phyloP scores from a whole-genome alignment of 2,329 filamentous ascomycete species.

The Cladophialophora carrionii region DNA sequence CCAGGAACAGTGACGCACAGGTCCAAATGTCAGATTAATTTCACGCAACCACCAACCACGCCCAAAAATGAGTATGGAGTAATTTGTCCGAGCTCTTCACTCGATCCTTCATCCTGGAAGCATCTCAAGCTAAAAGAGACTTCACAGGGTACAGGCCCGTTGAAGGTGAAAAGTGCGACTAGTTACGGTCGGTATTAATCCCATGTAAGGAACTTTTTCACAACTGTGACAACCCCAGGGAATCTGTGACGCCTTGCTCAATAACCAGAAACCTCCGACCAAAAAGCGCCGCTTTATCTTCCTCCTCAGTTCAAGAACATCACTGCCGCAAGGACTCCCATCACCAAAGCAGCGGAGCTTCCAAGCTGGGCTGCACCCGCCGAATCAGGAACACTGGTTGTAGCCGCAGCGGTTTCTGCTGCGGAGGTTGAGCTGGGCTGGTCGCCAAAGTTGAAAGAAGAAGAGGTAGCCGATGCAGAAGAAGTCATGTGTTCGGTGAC shows the following conservation, averaged over 20 bases:
- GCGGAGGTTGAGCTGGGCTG: constrained; percentile 32
- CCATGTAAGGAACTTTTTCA: background rate
- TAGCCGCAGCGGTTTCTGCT: constrained; percentile 32
- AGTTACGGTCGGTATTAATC: background rate
- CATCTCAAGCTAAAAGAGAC: background rate
- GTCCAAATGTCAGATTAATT: constrained; percentile 2
- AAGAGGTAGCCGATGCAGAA: constrained; percentile 24
- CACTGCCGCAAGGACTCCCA: constrained; percentile 44
- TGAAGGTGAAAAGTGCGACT: background rate
- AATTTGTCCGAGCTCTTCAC: background rate
- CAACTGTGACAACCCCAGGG: background rate
- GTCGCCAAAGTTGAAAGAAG: constrained; percentile 28
- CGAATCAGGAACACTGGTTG: constrained; percentile 31
- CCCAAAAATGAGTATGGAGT: no score
- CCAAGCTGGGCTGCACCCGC: constrained; percentile 40
- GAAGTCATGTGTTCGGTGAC: constrained; percentile 25
- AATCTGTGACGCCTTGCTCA: background rate
- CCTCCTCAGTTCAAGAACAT: constrained; percentile 40
- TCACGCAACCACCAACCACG: background rate
- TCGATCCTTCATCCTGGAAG: constrained; percentile 2
- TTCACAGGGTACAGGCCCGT: background rate
- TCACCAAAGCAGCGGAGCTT: constrained; percentile 42
- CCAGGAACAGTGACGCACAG: constrained; percentile 1
- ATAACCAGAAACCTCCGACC: background rate
- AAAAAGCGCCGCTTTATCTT: background rate